Percentiles rank a stretch among this genome's conserved stretches.
Conservation (phyloP, 345 rosid genomes). For the Eucalyptus pauciflora region DNA sequence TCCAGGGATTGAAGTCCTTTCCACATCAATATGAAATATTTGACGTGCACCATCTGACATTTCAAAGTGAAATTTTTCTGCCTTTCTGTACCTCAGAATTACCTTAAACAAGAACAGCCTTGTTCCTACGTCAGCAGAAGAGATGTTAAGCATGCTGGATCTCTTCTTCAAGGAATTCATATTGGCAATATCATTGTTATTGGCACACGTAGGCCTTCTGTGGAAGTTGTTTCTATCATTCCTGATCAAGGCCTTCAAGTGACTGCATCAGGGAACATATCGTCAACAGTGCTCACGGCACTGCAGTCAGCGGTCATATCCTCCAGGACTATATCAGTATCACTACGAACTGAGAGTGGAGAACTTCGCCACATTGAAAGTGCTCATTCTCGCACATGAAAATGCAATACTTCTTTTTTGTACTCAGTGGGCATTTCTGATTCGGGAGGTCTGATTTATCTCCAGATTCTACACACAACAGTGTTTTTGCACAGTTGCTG, state of each 20-base stretch:
- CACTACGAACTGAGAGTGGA: not conserved
- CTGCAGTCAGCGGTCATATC: constrained; percentile 61
- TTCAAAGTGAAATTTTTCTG: constrained; percentile 82
- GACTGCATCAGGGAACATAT: constrained; percentile 66
- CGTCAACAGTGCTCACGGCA: constrained; percentile 53
- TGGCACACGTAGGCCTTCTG: constrained; percentile 94
- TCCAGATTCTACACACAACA: not conserved
- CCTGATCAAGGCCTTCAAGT: constrained; percentile 54
- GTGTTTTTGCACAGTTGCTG: not conserved
- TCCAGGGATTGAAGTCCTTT: constrained; percentile 58
- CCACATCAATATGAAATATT: constrained; percentile 52
- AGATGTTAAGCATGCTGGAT: constrained; percentile 11
- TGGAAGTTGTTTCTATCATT: constrained; percentile 66
- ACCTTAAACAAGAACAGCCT: constrained; percentile 24
- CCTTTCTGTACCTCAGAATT: constrained; percentile 62
- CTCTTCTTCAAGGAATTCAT: constrained; percentile 54
- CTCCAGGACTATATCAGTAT: not conserved
- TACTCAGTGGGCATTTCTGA: not conserved
- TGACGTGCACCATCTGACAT: constrained; percentile 64
- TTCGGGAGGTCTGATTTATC: not conserved
- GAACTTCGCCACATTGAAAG: not conserved
- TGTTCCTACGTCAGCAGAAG: constrained; percentile 8
- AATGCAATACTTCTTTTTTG: not conserved
- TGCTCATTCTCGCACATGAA: not conserved
- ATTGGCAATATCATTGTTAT: constrained; percentile 56